Conservation (phyloP, 352 stramenopile species). For the Pythium phragmiticola region DNA sequence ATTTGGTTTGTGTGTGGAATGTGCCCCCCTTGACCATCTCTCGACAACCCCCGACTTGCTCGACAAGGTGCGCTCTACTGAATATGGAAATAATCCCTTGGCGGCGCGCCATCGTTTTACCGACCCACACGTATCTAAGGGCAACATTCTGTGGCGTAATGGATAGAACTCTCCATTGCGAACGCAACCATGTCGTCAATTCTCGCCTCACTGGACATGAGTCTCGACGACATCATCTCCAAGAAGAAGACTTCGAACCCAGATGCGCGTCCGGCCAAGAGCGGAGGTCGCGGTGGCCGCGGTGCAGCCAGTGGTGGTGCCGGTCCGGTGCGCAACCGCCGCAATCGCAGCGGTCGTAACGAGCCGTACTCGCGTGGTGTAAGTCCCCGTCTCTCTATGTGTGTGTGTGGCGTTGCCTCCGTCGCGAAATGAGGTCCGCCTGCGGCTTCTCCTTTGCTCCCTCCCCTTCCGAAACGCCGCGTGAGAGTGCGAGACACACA, state of each 20-base stretch:
- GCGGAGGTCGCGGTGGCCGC: conserved; percentile 13
- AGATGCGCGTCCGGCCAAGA: conserved; percentile 49
- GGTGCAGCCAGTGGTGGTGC: conserved; percentile 22
- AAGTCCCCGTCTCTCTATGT: conserved; percentile 37
- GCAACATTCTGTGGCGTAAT: background rate
- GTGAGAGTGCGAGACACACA: background rate
- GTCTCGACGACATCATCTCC: conserved; percentile 78
- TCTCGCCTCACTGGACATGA: conserved; percentile 82
- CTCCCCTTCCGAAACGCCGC: background rate
- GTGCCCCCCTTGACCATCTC: background rate
- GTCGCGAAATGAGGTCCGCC: conserved; percentile 9
- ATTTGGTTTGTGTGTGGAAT: background rate
- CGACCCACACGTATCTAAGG: background rate
- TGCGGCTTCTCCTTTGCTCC: conserved; percentile 13
- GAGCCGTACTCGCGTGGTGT: conserved; percentile 72
- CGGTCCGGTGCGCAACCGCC: conserved; percentile 58
- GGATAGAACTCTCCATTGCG: conserved; percentile 3
- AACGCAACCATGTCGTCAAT: conserved; percentile 66
- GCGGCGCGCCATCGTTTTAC: background rate
- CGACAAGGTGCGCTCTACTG: background rate
- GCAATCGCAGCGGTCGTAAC: conserved; percentile 38
- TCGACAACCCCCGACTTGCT: background rate
- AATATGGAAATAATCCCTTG: background rate
- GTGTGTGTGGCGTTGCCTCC: conserved; percentile 11
- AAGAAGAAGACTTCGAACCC: conserved; percentile 63